Conservation (phyloP, 352 stramenopile genomes). For the Nothophytophthora sp. region DNA sequence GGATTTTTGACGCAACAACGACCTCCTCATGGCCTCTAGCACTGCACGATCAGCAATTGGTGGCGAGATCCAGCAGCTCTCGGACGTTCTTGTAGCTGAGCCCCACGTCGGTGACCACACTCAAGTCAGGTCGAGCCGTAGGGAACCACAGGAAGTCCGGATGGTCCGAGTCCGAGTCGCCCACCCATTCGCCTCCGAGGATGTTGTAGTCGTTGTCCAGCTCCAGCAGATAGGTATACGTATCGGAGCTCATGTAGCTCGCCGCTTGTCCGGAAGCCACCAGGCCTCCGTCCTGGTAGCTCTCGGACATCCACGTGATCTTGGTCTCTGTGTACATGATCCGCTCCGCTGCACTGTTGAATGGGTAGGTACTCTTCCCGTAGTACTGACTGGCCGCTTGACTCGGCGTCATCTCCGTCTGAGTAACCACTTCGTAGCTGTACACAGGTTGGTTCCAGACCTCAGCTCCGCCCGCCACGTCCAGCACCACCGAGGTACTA, state of each 20-base stretch:
- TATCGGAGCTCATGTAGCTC: conserved; percentile 25
- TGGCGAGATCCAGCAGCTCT: conserved; percentile 22
- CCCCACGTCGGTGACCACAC: conserved; percentile 27
- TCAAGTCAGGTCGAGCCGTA: conserved; percentile 18
- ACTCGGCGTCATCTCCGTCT: conserved; percentile 35
- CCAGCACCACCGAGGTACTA: conserved; percentile 43
- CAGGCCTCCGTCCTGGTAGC: conserved; percentile 38
- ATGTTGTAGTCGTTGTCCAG: conserved; percentile 39
- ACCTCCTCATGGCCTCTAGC: neutral
- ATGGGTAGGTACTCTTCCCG: conserved; percentile 39
- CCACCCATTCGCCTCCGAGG: conserved; percentile 45
- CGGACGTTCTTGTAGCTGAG: conserved; percentile 36
- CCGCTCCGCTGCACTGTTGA: conserved; percentile 36
- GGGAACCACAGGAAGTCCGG: conserved; percentile 47
- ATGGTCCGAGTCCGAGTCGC: conserved; percentile 29
- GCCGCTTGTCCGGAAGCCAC: conserved; percentile 22
- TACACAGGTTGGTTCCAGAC: conserved; percentile 69
- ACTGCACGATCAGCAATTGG: conserved; percentile 18
- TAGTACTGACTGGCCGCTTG: conserved; percentile 38
- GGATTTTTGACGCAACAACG: too few relatives aligned
- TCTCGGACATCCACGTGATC: conserved; percentile 50
- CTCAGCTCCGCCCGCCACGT: conserved; percentile 33
- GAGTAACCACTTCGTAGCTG: conserved; percentile 40
- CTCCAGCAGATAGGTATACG: conserved; percentile 45
- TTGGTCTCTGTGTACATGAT: conserved; percentile 47